These are phyloP conservation scores for Plasmodium gonderi DNA, from an alignment of 169 alveolate species.

Conservation along the genomic window DNA sequence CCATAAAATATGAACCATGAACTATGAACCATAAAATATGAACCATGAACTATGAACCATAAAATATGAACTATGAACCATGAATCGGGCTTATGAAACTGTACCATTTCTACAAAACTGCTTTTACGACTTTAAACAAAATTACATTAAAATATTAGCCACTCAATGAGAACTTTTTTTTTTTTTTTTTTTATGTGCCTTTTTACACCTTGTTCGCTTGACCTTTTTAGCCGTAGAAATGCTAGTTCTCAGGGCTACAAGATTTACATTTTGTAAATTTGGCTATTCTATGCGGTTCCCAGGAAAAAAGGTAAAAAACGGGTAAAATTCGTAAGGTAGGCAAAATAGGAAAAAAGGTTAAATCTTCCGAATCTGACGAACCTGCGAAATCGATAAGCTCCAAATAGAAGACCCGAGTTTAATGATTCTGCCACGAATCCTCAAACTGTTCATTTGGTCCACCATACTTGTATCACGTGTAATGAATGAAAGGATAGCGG, in stretches of 20 bases:
- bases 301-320: no score
- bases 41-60: no score
- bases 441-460: constrained; percentile 7
- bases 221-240: no score
- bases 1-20: no score
- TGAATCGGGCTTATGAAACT: no score
- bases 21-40: no score
- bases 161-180: not conserved
- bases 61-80: no score
- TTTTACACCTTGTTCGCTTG: not conserved
- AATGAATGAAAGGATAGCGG: constrained; percentile 34
- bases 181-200: not conserved
- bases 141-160: not conserved
- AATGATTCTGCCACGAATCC: constrained; percentile 21
- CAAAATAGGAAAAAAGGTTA: not conserved
- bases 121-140: not conserved
- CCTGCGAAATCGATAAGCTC: not conserved
- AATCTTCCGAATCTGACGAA: not conserved
- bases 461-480: constrained; percentile 9
- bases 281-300: not conserved
- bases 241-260: not conserved
- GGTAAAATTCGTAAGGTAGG: not conserved
- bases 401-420: not conserved
- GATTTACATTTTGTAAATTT: not conserved
- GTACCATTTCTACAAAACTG: no score